Conservation (phyloP, 306 rosid species). For the Fragaria nilgerrensis region DNA sequence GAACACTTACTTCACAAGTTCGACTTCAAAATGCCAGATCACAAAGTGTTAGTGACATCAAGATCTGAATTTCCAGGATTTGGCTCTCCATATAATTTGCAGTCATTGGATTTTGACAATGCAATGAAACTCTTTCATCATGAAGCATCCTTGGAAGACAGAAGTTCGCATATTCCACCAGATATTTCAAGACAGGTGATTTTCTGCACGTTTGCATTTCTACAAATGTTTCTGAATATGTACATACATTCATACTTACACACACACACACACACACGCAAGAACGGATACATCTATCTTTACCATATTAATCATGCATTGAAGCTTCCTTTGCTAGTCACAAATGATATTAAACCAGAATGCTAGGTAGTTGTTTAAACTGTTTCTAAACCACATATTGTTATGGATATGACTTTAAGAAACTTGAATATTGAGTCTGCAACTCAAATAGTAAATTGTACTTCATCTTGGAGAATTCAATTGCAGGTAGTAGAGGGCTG, state of each 20-base stretch:
- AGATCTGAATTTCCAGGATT: conserved; percentile 23
- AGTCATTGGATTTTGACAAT: conserved; percentile 25
- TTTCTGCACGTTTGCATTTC: no score
- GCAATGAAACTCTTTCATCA: conserved; percentile 34
- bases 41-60: conserved; percentile 32
- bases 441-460: background rate
- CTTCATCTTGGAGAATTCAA: background rate
- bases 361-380: no score
- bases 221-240: no score
- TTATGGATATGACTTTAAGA: no score
- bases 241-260: no score
- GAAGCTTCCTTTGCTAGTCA: no score
- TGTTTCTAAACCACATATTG: no score
- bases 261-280: no score
- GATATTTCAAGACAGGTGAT: conserved; percentile 40
- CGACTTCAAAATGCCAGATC: conserved; percentile 21
- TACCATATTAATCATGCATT: no score
- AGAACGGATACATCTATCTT: no score
- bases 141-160: conserved; percentile 31
- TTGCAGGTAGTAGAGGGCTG: conserved; percentile 51
- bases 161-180: conserved; percentile 11
- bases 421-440: background rate
- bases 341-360: no score
- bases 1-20: conserved; percentile 22
- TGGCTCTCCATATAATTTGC: background rate